A percentile compares a stretch with the other conserved stretches of the same genome.
These are phyloP conservation scores for Lophiostoma macrostomum DNA, from an alignment of 495 filamentous ascomycete species.

Conservation along the genomic window DNA sequence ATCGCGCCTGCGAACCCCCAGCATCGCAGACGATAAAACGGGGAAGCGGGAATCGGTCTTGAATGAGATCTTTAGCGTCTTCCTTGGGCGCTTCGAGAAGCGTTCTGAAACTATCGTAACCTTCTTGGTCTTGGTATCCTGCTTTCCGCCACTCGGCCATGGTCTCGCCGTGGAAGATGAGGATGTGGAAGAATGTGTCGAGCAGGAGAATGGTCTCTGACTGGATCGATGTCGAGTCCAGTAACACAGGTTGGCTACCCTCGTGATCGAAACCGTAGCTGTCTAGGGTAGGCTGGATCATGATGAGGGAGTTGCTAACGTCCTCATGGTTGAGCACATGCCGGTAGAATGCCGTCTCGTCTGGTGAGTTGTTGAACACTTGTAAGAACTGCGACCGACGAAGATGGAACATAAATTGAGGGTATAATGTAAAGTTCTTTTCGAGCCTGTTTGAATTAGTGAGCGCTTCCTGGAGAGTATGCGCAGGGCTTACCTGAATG, in stretches of 20 bases:
- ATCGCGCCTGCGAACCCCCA: constrained; percentile 95
- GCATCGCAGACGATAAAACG: constrained; percentile 99
- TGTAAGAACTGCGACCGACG: constrained; percentile 96
- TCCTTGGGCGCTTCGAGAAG: constrained; percentile 95
- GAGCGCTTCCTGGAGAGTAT: not conserved
- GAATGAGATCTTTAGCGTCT: constrained; percentile 95
- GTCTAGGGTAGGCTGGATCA: constrained; percentile 98
- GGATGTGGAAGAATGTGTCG: constrained; percentile 99
- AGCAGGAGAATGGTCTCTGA: constrained; percentile 90
- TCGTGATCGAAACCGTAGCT: constrained; percentile 97
- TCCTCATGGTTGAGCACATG: constrained; percentile 98
- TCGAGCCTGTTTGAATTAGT: constrained; percentile 58
- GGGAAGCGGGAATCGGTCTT: constrained; percentile 94
- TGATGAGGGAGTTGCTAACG: constrained; percentile 92
- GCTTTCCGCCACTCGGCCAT: constrained; percentile 98
- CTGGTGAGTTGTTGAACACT: constrained; percentile 98
- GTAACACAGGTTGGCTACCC: constrained; percentile 80
- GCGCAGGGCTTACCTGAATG: constrained; percentile 56
- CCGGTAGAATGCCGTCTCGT: constrained; percentile 97
- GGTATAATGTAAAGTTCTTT: constrained; percentile 99
- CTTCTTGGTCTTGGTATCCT: constrained; percentile 96
- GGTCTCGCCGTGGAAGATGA: constrained; percentile 98
- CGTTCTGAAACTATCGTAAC: constrained; percentile 91
- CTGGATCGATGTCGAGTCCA: constrained; percentile 95
- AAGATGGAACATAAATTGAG: constrained; percentile 99